Percentiles rank a stretch among this genome's conserved stretches.
Conservation (phyloP, 805 yeast species). For the Starmerella vitae region DNA sequence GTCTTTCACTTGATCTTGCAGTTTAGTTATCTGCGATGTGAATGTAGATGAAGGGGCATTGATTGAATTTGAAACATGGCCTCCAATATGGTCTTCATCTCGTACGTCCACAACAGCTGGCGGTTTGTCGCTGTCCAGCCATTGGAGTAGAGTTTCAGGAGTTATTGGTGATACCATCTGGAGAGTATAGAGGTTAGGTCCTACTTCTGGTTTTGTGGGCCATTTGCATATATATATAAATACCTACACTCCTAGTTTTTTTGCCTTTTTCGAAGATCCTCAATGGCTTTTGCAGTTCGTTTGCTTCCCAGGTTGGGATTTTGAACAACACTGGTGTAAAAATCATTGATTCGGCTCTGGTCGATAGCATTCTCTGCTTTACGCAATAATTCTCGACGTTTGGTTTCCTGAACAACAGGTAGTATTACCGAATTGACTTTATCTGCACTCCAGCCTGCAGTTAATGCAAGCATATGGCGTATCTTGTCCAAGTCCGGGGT, state of each 20-base stretch:
- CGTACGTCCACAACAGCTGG: conserved; percentile 63
- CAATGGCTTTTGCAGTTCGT: conserved; percentile 21
- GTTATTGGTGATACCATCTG: conserved; percentile 11
- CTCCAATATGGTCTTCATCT: conserved; percentile 68
- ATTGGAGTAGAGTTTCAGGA: conserved; percentile 21
- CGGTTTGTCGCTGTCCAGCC: conserved; percentile 23
- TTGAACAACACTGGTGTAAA: conserved; percentile 17
- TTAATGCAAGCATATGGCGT: conserved; percentile 50
- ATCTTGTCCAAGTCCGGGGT: conserved; percentile 69
- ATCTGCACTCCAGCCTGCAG: conserved; percentile 68
- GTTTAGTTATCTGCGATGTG: conserved; percentile 29
- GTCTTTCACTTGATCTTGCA: conserved; percentile 29
- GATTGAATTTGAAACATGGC: conserved; percentile 46
- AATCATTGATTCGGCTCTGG: conserved; percentile 22
- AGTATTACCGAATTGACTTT: conserved; percentile 69
- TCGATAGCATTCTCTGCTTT: conserved; percentile 10
- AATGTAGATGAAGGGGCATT: conserved; percentile 44
- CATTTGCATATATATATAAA: neutral
- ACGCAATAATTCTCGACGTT: conserved; percentile 26
- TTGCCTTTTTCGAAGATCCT: conserved; percentile 2
- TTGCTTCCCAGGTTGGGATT: conserved; percentile 22
- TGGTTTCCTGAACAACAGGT: conserved; percentile 73
- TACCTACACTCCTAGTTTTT: neutral
- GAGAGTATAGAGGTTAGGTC: neutral
- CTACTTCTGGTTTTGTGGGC: neutral